These are phyloP conservation scores for Chrysoporthe puriensis DNA, from an alignment of 2,329 filamentous ascomycete genomes.

Conservation along the genomic window DNA sequence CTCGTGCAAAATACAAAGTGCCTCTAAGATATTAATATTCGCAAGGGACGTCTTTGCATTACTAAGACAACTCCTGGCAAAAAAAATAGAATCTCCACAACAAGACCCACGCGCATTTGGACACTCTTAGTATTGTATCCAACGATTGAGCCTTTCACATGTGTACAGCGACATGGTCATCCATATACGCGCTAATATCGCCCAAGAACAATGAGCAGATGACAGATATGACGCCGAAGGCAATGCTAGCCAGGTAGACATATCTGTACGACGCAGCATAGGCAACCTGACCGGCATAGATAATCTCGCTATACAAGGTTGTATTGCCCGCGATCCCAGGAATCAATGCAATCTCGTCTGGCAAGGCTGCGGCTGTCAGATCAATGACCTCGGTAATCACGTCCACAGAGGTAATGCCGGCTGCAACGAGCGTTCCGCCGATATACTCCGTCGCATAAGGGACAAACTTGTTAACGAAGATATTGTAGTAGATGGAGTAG, in stretches of 20 bases:
- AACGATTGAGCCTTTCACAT: constrained; percentile 34
- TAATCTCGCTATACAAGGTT: constrained; percentile 53
- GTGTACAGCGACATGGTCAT: constrained; percentile 60
- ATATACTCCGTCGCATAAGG: constrained; percentile 51
- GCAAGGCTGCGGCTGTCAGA: constrained; percentile 56
- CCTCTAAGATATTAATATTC: not conserved
- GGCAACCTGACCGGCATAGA: constrained; percentile 58
- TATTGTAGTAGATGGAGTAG: constrained; percentile 62
- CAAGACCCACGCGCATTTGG: not conserved
- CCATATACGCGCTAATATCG: constrained; percentile 61
- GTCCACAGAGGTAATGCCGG: constrained; percentile 51
- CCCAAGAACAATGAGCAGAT: constrained; percentile 62
- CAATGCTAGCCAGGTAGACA: constrained; percentile 66
- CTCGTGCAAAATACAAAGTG: not conserved
- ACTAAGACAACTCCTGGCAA: not conserved
- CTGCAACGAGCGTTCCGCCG: constrained; percentile 52
- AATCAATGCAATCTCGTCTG: constrained; percentile 50
- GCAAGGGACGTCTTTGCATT: not conserved
- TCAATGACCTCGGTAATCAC: constrained; percentile 55
- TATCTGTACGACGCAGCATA: constrained; percentile 63
- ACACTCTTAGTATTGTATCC: not conserved
- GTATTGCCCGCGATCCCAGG: constrained; percentile 57
- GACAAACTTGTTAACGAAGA: constrained; percentile 53
- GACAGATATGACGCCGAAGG: constrained; percentile 60
- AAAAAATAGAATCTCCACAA: not conserved